Base-by-base conservation (phyloP, 108 stramenopile species). In the Cylindrotheca fusiformis region DNA sequence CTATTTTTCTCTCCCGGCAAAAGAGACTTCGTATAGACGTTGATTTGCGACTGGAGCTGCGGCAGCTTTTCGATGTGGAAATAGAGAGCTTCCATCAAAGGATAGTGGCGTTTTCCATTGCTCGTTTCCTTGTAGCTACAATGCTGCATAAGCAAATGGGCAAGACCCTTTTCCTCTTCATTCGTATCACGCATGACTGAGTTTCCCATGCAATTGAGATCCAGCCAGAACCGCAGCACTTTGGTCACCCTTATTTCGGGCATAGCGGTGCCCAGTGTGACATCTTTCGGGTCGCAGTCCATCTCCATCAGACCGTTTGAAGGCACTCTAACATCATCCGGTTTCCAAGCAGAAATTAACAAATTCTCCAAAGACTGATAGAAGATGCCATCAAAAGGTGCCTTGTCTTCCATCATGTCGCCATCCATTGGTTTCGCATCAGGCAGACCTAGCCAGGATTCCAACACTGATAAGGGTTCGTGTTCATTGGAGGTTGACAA, bases 1-100 rank as follows among this genome's bases (percentile, higher is more conserved):
- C 28, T 26, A 36, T 53, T 46, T 10, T 30, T 29, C 3, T 44
- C 51, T 12, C 52, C 55, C 32, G 46, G 44, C 60, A 41, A 28
- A 26, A 80, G 32, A 20, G 71, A 24, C 58, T 81, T 75, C 10
- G 71, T 72, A 47, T 73, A 81, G 3, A 30, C 19, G 51, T 73
- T 31, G 23, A 81, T 69, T 46, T 81, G 71, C 4, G 71, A 67
- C 49, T 73, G 80, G 10, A 76, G 52, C 25, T 55, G 31, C 1
- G 75, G 80, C 19, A 81, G 58, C 44, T 76, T 63, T 32, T 72
- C 60, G 6, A 81, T 31, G 45, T 81, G 75, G 24, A 62, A 49
- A 26, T 65, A 81, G 18, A 73, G 55, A n/a, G 75, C 75, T 31
- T 63, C 50, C 2, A 81, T 58, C 24, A 81, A 21, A 32, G 63